Evolutionary conservation across 768 basidiomycete genomes (phyloP).

Genomic region (Mycena vitilis): DNA sequence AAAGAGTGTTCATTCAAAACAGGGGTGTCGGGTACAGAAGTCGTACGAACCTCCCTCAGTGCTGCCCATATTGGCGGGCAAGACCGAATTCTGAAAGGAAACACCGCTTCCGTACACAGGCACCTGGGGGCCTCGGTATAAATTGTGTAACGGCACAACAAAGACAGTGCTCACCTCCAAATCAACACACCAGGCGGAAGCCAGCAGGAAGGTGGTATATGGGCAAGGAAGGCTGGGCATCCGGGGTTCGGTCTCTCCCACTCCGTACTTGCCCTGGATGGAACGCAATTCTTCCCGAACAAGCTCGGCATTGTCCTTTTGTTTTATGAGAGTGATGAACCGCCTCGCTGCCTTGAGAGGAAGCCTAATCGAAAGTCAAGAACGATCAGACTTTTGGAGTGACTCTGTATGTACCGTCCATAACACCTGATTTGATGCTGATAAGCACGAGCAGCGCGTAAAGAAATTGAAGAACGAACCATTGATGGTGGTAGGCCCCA

Average conservation of each 20-base stretch:
- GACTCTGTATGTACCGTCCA: constrained; percentile 17
- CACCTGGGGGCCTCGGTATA: background rate
- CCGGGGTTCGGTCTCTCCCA: constrained; percentile 25
- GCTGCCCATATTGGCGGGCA: constrained; percentile 40
- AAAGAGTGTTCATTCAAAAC: background rate
- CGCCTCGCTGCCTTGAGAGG: constrained; percentile 47
- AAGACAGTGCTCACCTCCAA: constrained; percentile 30
- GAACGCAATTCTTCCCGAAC: constrained; percentile 48
- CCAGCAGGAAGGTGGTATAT: constrained; percentile 46
- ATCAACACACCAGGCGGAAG: constrained; percentile 44
- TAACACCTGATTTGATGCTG: constrained; percentile 20
- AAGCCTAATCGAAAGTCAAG: constrained; percentile 22
- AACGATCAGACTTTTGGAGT: background rate
- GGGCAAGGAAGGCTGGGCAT: constrained; percentile 47
- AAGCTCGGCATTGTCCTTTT: constrained; percentile 50
- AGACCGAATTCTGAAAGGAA: constrained; percentile 30
- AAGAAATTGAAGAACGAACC: constrained; percentile 43
- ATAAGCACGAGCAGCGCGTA: background rate
- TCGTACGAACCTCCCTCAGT: constrained; percentile 37
- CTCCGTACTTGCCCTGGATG: constrained; percentile 47
- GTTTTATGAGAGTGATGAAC: constrained; percentile 48
- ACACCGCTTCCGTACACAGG: constrained; percentile 34
- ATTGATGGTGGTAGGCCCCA: constrained; percentile 54
- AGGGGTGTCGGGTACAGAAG: background rate
- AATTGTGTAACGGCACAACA: background rate